Evolutionary conservation across 73 alveolate species (phyloP).

Genomic region (Durusdinium trenchii): DNA sequence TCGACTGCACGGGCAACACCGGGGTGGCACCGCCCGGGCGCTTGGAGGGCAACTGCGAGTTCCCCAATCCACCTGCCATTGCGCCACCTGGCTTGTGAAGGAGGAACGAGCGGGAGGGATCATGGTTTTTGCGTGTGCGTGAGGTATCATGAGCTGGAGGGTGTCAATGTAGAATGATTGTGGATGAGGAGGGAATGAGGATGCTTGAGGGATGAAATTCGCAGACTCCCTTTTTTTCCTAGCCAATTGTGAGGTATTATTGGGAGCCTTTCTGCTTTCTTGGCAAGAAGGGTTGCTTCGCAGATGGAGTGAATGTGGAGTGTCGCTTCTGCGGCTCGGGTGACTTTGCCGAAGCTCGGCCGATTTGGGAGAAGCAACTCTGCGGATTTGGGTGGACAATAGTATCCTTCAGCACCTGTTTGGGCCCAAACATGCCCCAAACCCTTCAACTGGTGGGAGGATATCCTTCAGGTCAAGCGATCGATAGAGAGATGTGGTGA

Average conservation of each 20-base stretch:
- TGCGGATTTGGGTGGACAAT: not conserved
- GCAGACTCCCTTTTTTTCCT: not conserved
- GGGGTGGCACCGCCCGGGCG: slow-evolving; percentile 77
- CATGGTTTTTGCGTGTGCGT: not conserved
- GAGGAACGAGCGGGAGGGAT: not conserved
- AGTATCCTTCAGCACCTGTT: no score
- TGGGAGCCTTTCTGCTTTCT: slow-evolving; percentile 77
- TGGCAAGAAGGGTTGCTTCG: slow-evolving; percentile 78
- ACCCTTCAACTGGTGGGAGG: no score
- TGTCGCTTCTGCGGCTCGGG: slow-evolving; percentile 88
- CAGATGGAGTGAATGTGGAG: slow-evolving; percentile 67
- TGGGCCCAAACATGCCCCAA: no score
- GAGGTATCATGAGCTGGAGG: not conserved
- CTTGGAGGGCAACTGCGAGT: slow-evolving; percentile 49
- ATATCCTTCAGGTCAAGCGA: no score
- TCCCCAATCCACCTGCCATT: slow-evolving; percentile 74
- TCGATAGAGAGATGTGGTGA: no score
- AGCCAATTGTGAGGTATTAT: slow-evolving; percentile 28
- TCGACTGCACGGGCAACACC: slow-evolving; percentile 73
- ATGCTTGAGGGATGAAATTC: not conserved
- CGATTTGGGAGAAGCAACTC: not conserved
- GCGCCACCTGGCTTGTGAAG: slow-evolving; percentile 31
- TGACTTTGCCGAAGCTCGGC: slow-evolving; percentile 17
- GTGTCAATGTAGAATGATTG: not conserved
- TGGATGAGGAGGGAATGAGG: not conserved